Evolutionary conservation across 805 yeast genomes (phyloP).

Genomic region (Metschnikowia rubicola): DNA sequence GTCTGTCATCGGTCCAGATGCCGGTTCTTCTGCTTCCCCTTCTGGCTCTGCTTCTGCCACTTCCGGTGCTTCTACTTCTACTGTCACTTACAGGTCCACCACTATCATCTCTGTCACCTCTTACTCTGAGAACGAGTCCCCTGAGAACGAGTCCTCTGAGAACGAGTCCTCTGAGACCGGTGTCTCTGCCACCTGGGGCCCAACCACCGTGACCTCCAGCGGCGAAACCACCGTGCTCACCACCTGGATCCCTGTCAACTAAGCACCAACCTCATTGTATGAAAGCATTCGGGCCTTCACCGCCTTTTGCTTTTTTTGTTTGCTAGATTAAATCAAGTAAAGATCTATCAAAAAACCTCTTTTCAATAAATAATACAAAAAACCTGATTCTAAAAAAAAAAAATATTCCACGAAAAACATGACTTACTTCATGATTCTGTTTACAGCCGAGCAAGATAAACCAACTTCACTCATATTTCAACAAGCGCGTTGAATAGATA

Average conservation of each 20-base stretch:
- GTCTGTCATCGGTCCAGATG: slow-evolving; percentile 10
- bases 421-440: too few relatives aligned
- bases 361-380: too few relatives aligned
- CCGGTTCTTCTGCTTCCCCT: slow-evolving; percentile 8
- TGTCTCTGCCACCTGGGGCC: slow-evolving; percentile 31
- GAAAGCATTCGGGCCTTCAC: too few relatives aligned
- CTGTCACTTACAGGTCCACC: slow-evolving; percentile 14
- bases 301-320: too few relatives aligned
- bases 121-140: slow-evolving; percentile 12
- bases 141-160: slow-evolving; percentile 11
- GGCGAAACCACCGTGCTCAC: slow-evolving; percentile 22
- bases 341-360: too few relatives aligned
- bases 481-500: too few relatives aligned
- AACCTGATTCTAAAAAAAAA: too few relatives aligned
- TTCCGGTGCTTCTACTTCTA: slow-evolving; percentile 15
- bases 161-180: slow-evolving; percentile 13
- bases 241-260: slow-evolving; percentile 34
- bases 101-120: slow-evolving; percentile 29
- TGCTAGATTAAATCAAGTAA: too few relatives aligned
- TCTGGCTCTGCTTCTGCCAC: slow-evolving; percentile 14
- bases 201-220: slow-evolving; percentile 21
- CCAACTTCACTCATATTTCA: too few relatives aligned
- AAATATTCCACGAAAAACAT: too few relatives aligned
- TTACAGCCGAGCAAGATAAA: too few relatives aligned
- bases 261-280: too few relatives aligned